Conservation (phyloP, 371 early-diverging fungal species). For the Circinella minor region DNA sequence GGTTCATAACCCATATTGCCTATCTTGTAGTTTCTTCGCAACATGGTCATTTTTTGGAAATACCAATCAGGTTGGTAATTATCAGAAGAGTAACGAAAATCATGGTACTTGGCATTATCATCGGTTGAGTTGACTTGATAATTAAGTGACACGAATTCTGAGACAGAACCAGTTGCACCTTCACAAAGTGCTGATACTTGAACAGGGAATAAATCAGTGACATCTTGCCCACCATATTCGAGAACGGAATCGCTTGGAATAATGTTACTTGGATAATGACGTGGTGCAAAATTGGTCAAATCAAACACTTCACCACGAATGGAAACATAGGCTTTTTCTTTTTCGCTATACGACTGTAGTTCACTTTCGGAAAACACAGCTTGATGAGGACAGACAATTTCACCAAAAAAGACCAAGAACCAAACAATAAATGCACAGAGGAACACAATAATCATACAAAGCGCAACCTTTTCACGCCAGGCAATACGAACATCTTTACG, state of each 20-base stretch:
- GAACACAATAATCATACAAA: conserved; percentile 86
- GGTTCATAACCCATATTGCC: conserved; percentile 48
- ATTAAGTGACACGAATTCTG: conserved; percentile 43
- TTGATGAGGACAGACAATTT: conserved; percentile 86
- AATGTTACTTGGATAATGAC: conserved; percentile 58
- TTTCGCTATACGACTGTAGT: conserved; percentile 49
- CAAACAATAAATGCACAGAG: conserved; percentile 84
- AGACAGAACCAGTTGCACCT: conserved; percentile 32
- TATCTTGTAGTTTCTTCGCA: conserved; percentile 46
- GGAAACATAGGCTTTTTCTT: conserved; percentile 53
- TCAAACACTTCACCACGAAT: conserved; percentile 82
- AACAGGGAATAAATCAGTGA: conserved; percentile 73
- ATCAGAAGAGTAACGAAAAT: conserved; percentile 45
- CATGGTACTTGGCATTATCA: conserved; percentile 48
- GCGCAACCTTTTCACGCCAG: conserved; percentile 96
- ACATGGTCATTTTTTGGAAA: conserved; percentile 43
- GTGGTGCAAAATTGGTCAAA: conserved; percentile 62
- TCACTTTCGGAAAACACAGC: conserved; percentile 71
- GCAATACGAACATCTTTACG: conserved; percentile 87
- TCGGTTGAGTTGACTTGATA: conserved; percentile 46
- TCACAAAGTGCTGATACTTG: conserved; percentile 67
- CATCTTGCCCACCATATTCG: conserved; percentile 70
- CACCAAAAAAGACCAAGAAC: conserved; percentile 88
- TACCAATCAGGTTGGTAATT: conserved; percentile 52
- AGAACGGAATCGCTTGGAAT: conserved; percentile 55